phyloP scores from a whole-genome alignment of 768 basidiomycete species.

The Lactarius trivialis region DNA sequence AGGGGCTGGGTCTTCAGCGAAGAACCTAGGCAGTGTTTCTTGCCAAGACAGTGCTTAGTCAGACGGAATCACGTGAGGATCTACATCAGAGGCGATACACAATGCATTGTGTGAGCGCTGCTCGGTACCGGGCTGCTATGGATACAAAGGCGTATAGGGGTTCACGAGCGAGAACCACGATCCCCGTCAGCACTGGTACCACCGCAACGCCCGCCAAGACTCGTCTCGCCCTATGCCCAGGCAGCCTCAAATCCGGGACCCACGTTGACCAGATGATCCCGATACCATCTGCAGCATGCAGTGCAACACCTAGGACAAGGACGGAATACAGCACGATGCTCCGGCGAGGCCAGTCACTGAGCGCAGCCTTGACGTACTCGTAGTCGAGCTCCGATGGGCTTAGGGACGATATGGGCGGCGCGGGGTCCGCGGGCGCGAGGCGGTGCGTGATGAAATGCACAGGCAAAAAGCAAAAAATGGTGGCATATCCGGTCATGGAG shows the following conservation, averaged over 20 bases:
- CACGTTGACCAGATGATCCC: conserved; percentile 48
- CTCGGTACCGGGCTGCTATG: conserved; percentile 43
- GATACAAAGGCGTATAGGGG: conserved; percentile 51
- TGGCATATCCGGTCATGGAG: conserved; percentile 57
- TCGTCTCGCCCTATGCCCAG: conserved; percentile 29
- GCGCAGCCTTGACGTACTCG: conserved; percentile 72
- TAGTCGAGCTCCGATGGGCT: conserved; percentile 76
- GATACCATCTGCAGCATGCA: conserved; percentile 61
- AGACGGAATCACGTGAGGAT: background rate
- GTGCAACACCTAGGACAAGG: conserved; percentile 46
- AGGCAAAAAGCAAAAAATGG: conserved; percentile 51
- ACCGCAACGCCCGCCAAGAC: conserved; percentile 35
- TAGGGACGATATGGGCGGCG: conserved; percentile 47
- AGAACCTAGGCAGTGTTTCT: too few relatives aligned
- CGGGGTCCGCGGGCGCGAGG: conserved; percentile 40
- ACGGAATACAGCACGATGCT: conserved; percentile 59
- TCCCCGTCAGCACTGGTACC: conserved; percentile 50
- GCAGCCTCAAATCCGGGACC: conserved; percentile 29
- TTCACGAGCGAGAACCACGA: conserved; percentile 49
- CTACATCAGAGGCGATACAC: conserved; percentile 40
- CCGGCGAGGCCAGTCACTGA: conserved; percentile 54
- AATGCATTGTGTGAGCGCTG: conserved; percentile 41
- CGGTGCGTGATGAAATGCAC: conserved; percentile 69
- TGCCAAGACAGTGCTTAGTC: too few relatives aligned
- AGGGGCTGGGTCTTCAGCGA: too few relatives aligned